Conservation (phyloP, 495 filamentous ascomycete species). For the Amniculicola lignicola region DNA sequence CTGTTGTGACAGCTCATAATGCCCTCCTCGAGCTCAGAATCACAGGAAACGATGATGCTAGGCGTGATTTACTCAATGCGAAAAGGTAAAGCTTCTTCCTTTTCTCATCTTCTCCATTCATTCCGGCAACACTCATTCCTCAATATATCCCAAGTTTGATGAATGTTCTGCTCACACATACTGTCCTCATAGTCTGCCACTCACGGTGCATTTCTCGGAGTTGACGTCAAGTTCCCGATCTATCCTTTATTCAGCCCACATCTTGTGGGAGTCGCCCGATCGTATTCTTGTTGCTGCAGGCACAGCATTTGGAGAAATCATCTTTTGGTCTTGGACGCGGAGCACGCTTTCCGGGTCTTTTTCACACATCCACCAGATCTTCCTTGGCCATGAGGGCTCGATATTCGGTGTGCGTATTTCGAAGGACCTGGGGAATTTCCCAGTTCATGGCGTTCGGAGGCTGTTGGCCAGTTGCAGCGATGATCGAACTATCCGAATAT, state of each 20-base stretch:
- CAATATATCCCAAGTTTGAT: not conserved
- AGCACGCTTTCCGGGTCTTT: not conserved
- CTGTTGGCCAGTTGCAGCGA: conserved; percentile 90
- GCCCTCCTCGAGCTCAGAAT: conserved; percentile 48
- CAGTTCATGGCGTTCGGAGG: conserved; percentile 46
- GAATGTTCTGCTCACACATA: not conserved
- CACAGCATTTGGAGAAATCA: conserved; percentile 88
- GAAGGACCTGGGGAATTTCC: conserved; percentile 45
- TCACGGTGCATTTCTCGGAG: conserved; percentile 38
- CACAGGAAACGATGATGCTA: too few species aligned
- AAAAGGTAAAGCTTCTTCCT: conserved; percentile 7
- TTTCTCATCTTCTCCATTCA: not conserved
- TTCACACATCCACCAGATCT: conserved; percentile 58
- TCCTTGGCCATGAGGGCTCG: conserved; percentile 89
- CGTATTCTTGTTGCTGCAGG: conserved; percentile 75
- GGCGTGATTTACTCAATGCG: too few species aligned
- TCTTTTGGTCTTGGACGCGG: conserved; percentile 74
- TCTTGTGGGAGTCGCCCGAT: conserved; percentile 55
- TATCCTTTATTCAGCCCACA: conserved; percentile 81
- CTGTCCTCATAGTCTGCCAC: conserved; percentile 7
- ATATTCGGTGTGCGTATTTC: conserved; percentile 87
- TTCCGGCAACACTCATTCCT: not conserved
- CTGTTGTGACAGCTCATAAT: conserved; percentile 83
- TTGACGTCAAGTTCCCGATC: conserved; percentile 71
- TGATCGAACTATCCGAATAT: conserved; percentile 84